Base-by-base conservation (phyloP, 768 basidiomycete species). In the Leccinum uliginosum region DNA sequence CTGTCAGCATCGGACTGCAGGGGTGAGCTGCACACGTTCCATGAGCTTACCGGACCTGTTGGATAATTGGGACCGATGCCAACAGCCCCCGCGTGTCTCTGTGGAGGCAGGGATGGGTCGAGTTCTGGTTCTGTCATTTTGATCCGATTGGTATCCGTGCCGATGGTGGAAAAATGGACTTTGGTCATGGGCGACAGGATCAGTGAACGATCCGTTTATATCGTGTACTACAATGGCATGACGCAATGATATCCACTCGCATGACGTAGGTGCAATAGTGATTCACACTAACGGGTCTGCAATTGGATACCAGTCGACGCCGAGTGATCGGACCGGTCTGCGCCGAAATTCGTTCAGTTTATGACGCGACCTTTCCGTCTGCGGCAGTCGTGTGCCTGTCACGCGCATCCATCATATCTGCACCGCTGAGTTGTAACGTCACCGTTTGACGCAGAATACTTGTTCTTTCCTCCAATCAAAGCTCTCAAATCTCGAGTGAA, bases 51-150 rank as follows among this genome's bases (percentile, higher is more conserved):
- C 26, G 65, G 63, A 46, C 65, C 69, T 14, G 62, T 49, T 12
- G 60, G 65, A 47, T 72, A 74, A 12, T 75, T 69, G 8, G 73
- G 74, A 12, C 77, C 76, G 14, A 71, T 57, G n/a, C 79, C 77
- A 6, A 73, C 67, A 0, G 73, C 69, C 11, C 79, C 79, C 0
- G 77, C 75, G 52, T 80, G 79, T 46, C 59, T 61, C 59, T 80
- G 77, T 21, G 67, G 68, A 1, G 78, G 75, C 53, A 73, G 68
- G 1, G 51, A 35, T 7, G 64, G 49, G 34, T 57, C 24, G 10
- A 11, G 1, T 11, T n/a, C 21, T 17, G 14, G 1, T 11, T n/a
- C 21, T 17, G 5, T 12, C 10, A 19, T 24, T 24, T 27, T 21
- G 10, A 50, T 55, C 10, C n/a, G n/a, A n/a, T 55, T 55, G 35